Evolutionary conservation across 2,329 filamentous ascomycete genomes (phyloP).

Genomic region (Penicillium sp.): DNA sequence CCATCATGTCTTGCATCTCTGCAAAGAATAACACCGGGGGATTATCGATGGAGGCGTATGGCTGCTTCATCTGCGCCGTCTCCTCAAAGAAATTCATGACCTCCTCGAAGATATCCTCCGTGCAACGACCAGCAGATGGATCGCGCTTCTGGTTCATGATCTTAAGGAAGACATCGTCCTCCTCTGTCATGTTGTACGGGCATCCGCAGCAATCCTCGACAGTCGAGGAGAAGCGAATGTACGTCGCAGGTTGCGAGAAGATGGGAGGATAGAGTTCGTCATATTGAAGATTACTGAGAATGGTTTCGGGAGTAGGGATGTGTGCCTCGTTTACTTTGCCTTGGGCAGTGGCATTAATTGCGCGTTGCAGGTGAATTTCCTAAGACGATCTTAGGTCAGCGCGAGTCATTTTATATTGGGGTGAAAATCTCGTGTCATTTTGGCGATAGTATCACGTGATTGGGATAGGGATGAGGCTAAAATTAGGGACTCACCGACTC

Average conservation of each 20-base stretch:
- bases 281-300: constrained; percentile 71
- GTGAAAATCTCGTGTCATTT: constrained; percentile 37
- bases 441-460: constrained; percentile 43
- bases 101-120: constrained; percentile 88
- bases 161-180: constrained; percentile 83
- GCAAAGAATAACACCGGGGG: constrained; percentile 74
- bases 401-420: constrained; percentile 6
- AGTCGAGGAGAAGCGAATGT: constrained; percentile 96
- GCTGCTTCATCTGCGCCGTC: constrained; percentile 77
- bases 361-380: constrained; percentile 95
- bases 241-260: constrained; percentile 83
- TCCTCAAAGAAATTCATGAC: constrained; percentile 95
- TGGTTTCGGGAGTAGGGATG: constrained; percentile 67
- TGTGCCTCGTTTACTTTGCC: constrained; percentile 63
- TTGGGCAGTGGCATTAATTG: constrained; percentile 64
- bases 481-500: constrained; percentile 77
- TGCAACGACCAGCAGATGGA: constrained; percentile 60
- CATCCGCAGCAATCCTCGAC: constrained; percentile 92
- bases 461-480: constrained; percentile 34
- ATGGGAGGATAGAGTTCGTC: constrained; percentile 78
- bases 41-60: constrained; percentile 86
- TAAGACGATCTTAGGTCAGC: constrained; percentile 43
- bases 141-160: constrained; percentile 77
- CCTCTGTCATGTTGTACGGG: constrained; percentile 90
- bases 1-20: constrained; percentile 69